Evolutionary conservation across 2,329 filamentous ascomycete species (phyloP).

Genomic region (Hypoxylon sp.): DNA sequence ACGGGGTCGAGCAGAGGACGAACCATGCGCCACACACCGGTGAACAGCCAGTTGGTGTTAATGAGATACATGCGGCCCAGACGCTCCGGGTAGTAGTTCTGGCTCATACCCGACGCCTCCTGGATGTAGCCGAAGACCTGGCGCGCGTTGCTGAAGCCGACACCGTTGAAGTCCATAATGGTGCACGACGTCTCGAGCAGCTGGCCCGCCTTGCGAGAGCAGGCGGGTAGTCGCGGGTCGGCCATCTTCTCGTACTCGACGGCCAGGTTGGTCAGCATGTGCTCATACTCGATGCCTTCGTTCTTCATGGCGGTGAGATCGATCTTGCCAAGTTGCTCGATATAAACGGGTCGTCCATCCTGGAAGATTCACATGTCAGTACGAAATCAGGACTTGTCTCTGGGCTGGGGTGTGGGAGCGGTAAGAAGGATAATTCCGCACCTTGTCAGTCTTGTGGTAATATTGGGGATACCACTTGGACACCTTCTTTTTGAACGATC

Average conservation of each 20-base stretch:
- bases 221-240: conserved; percentile 92
- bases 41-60: conserved; percentile 98
- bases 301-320: conserved; percentile 91
- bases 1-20: conserved; percentile 97
- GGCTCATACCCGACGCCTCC: conserved; percentile 87
- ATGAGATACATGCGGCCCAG: conserved; percentile 96
- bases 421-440: conserved; percentile 48
- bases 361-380: conserved; percentile 52
- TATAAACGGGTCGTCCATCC: conserved; percentile 97
- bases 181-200: conserved; percentile 98
- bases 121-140: conserved; percentile 91
- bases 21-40: conserved; percentile 83
- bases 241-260: conserved; percentile 97
- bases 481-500: conserved; percentile 76
- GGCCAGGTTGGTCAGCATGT: conserved; percentile 96
- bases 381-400: not conserved
- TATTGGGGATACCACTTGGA: conserved; percentile 97
- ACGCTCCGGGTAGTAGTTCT: conserved; percentile 99
- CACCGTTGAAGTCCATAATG: conserved; percentile 97
- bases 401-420: not conserved
- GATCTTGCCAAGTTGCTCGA: conserved; percentile 94
- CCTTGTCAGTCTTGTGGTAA: conserved; percentile 97
- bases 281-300: conserved; percentile 84
- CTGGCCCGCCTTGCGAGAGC: conserved; percentile 88
- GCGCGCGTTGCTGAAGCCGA: conserved; percentile 82